phyloP scores from a whole-genome alignment of 768 basidiomycete species.

The Russula emetica region DNA sequence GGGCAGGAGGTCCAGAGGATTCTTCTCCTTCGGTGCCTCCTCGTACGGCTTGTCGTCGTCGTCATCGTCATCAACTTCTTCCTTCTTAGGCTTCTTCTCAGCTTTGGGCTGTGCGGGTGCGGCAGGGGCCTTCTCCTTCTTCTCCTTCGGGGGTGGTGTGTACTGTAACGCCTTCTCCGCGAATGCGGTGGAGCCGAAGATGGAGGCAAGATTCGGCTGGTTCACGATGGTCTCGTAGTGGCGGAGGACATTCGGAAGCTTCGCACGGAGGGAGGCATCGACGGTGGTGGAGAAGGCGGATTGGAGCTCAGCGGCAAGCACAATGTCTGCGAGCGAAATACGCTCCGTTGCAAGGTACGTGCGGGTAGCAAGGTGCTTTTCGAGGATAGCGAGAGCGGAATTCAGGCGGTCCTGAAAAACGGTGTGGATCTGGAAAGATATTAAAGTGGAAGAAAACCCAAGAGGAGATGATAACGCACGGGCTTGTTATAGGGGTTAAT shows the following conservation, averaged over 20 bases:
- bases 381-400: constrained; percentile 60
- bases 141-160: constrained; percentile 55
- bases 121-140: constrained; percentile 36
- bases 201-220: constrained; percentile 67
- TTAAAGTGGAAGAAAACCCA: constrained; percentile 6
- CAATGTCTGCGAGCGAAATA: constrained; percentile 89
- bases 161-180: constrained; percentile 68
- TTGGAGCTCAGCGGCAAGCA: constrained; percentile 55
- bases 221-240: constrained; percentile 84
- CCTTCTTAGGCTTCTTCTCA: constrained; percentile 60
- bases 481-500: constrained; percentile 77
- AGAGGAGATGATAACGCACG: constrained; percentile 40
- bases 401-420: constrained; percentile 48
- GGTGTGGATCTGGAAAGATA: constrained; percentile 52
- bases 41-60: constrained; percentile 71
- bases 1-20: constrained; percentile 89
- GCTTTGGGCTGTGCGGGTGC: constrained; percentile 45
- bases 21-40: constrained; percentile 86
- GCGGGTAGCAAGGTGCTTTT: constrained; percentile 65
- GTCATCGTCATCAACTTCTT: constrained; percentile 51
- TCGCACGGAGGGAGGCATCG: constrained; percentile 61
- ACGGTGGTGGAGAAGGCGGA: constrained; percentile 52
- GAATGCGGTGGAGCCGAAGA: constrained; percentile 59
- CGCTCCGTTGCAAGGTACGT: constrained; percentile 95
- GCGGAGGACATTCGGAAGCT: constrained; percentile 74